Base-by-base conservation (phyloP, 1,139 yeast genomes). In the Protomyces macrosporus region DNA sequence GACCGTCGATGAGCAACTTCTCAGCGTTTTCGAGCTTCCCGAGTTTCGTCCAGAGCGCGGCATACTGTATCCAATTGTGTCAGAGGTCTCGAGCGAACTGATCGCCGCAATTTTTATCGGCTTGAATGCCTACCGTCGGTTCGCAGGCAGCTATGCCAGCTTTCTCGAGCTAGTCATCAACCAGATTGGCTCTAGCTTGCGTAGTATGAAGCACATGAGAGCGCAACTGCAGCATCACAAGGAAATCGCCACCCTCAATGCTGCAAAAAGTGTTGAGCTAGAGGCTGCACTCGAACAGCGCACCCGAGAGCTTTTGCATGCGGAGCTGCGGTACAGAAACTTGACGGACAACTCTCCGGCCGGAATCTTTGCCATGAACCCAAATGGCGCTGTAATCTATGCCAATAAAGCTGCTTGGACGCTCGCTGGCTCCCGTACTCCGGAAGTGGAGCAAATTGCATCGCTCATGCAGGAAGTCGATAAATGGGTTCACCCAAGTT, bases 341-440 rank as follows among this genome's bases (percentile, higher is more conserved):
- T 64, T 66, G 68, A 68, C 68, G 10, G 59, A 65, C 51, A 64
- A 60, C 45, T 34, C 57, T 6, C 68, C 68, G 4, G 68, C 68
- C 4, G 68, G 68, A 6, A 51, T 66, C 12, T 65, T 64, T 37
- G 63, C 66, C 16, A 66, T 66, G 9, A 37, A 66, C 2, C 58
- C 68, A 3, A 63, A 56, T 10, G 68, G 68, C 23, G 66, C 64
- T 7, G 58, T 66, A 10, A 52, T 63, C n/a, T 66, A 53, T 35
- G 68, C 66, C 30, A 66, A 66, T 37, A 67, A 66, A 10, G 68
- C 68, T 23, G 23, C 23, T 23, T 23, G 23, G 23, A 23, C 23
- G 23, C 4, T 66, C 67, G 68, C 65, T 63, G 42, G 40, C 16
- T n/a, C 45, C 45, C 12, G 14, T 12, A 39, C 14, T n/a, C 45